phyloP scores from a whole-genome alignment of 805 yeast genomes.

The Blastobotrys parvus region DNA sequence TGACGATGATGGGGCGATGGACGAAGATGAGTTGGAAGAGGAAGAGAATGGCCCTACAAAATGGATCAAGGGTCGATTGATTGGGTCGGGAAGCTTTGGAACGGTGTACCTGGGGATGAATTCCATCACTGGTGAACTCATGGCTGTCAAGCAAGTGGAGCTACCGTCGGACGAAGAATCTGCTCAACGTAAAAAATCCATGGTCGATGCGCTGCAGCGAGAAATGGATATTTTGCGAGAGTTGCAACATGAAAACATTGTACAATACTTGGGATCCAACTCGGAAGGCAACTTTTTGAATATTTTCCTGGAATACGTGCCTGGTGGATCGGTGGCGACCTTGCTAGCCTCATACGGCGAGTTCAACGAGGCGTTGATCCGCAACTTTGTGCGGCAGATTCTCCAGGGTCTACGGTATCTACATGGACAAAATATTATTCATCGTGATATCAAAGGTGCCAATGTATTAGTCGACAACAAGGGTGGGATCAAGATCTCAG shows the following conservation, averaged over 20 bases:
- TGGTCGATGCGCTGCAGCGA: constrained; percentile 69
- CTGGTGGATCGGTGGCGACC: constrained; percentile 64
- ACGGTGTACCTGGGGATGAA: constrained; percentile 89
- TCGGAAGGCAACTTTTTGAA: constrained; percentile 63
- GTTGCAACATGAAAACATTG: constrained; percentile 85
- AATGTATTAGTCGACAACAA: constrained; percentile 73
- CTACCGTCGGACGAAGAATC: constrained; percentile 38
- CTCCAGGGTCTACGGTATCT: constrained; percentile 65
- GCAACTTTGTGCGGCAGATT: constrained; percentile 68
- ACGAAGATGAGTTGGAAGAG: constrained; percentile 22
- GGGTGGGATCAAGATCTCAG: constrained; percentile 77
- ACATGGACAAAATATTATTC: constrained; percentile 69
- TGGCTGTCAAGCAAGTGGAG: constrained; percentile 95
- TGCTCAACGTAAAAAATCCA: constrained; percentile 36
- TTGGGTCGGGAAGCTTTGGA: constrained; percentile 94
- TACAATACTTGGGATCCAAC: constrained; percentile 83
- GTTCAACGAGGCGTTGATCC: constrained; percentile 66
- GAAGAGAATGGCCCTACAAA: constrained; percentile 55
- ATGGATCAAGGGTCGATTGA: constrained; percentile 89
- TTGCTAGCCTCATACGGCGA: constrained; percentile 69
- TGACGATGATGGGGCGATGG: not conserved
- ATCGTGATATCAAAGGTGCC: constrained; percentile 85
- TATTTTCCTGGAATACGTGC: constrained; percentile 72
- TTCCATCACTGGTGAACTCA: constrained; percentile 83
- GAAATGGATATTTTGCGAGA: constrained; percentile 74